phyloP scores from a whole-genome alignment of 2,329 filamentous ascomycete species.

The Aspergillus sp. region DNA sequence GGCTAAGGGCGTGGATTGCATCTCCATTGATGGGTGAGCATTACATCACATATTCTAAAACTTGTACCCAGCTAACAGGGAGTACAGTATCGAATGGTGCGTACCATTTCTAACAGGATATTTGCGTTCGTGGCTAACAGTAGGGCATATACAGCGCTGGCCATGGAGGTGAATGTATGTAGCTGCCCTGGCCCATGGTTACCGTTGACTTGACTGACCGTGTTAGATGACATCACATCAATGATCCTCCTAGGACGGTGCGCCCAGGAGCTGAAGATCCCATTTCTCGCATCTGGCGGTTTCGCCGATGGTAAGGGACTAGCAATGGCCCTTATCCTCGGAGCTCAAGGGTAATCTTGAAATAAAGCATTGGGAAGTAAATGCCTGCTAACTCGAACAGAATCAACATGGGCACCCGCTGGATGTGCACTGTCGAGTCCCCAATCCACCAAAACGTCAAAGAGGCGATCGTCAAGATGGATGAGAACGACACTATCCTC shows the following conservation, averaged over 20 bases:
- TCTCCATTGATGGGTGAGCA: constrained; percentile 77
- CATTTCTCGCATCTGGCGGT: constrained; percentile 92
- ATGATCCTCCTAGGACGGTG: constrained; percentile 73
- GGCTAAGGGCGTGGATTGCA: constrained; percentile 91
- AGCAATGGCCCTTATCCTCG: constrained; percentile 84
- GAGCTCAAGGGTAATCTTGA: constrained; percentile 68
- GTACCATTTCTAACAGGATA: not conserved
- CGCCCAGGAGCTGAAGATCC: constrained; percentile 77
- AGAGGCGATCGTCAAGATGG: constrained; percentile 79
- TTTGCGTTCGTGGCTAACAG: not conserved
- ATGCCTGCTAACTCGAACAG: not conserved
- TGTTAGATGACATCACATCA: constrained; percentile 47
- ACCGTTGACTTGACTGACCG: not conserved
- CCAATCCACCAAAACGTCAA: constrained; percentile 93
- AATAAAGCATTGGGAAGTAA: not conserved
- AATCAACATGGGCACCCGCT: constrained; percentile 96
- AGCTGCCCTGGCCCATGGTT: not conserved
- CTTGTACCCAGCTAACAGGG: not conserved
- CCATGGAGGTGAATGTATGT: constrained; percentile 37
- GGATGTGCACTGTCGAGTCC: constrained; percentile 92
- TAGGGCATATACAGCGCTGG: constrained; percentile 42
- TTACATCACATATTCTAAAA: not conserved
- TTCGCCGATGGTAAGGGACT: constrained; percentile 93
- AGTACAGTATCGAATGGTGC: constrained; percentile 8
- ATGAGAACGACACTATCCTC: constrained; percentile 87